Evolutionary conservation across 192 early-diverging fungal genomes (phyloP).

Genomic region (Podila epigama): DNA sequence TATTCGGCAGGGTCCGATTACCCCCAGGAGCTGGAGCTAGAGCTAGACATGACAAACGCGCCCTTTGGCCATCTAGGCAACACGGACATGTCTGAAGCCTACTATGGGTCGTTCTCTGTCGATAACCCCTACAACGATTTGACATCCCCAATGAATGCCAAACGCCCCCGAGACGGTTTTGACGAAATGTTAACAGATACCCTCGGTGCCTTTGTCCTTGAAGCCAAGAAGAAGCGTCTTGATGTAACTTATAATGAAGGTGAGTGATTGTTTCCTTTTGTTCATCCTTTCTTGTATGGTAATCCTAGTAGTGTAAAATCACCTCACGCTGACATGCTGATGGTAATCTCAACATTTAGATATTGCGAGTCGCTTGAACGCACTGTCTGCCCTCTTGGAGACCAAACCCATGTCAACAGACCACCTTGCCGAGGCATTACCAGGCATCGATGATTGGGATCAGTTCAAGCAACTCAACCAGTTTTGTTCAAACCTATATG

Average conservation of each 20-base stretch:
- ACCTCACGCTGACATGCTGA: neutral
- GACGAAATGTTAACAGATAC: slow-evolving; percentile 40
- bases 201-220: slow-evolving; percentile 35
- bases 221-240: slow-evolving; percentile 44
- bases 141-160: slow-evolving; percentile 7
- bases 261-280: neutral
- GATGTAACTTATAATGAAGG: slow-evolving; percentile 45
- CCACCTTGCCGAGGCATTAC: slow-evolving; percentile 14
- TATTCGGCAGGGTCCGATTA: slow-evolving; percentile 42
- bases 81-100: slow-evolving; percentile 10
- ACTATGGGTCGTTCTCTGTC: slow-evolving; percentile 16
- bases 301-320: neutral
- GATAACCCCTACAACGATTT: slow-evolving; percentile 10
- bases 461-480: slow-evolving; percentile 46
- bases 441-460: slow-evolving; percentile 24
- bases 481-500: slow-evolving; percentile 31
- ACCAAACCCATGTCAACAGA: slow-evolving; percentile 17
- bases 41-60: slow-evolving; percentile 27
- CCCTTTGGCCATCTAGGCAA: neutral
- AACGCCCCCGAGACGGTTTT: slow-evolving; percentile 27
- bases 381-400: slow-evolving; percentile 30
- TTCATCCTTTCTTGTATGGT: neutral
- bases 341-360: slow-evolving; percentile 7
- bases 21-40: slow-evolving; percentile 16
- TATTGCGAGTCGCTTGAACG: slow-evolving; percentile 33